phyloP scores from a whole-genome alignment of 345 rosid genomes.

The Melaleuca quinquenervia region DNA sequence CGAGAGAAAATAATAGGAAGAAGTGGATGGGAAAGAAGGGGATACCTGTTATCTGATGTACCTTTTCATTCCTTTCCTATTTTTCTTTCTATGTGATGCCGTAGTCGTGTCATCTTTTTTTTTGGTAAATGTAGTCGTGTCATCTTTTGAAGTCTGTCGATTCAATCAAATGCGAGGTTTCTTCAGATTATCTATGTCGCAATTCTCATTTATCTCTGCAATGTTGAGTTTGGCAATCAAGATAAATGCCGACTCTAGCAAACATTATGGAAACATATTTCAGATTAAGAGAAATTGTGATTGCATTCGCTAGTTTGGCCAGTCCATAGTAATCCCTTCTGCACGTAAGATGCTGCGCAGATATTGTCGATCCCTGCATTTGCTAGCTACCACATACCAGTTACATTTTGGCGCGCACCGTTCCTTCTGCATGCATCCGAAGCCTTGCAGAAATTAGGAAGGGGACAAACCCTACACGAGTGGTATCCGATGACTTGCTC shows the following conservation, averaged over 20 bases:
- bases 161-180: neutral
- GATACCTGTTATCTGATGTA: constrained; percentile 2
- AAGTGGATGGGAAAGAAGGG: constrained; percentile 53
- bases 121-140: neutral
- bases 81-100: neutral
- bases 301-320: neutral
- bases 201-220: neutral
- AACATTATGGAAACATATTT: neutral
- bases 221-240: neutral
- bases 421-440: neutral
- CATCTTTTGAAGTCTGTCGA: neutral
- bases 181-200: neutral
- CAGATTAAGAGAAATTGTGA: neutral
- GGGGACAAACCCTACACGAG: neutral
- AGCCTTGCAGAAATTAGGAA: neutral
- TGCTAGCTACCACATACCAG: neutral
- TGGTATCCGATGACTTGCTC: neutral
- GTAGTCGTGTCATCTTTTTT: neutral
- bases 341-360: too few relatives aligned
- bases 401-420: neutral
- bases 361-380: too few relatives aligned
- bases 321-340: neutral
- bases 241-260: too few relatives aligned
- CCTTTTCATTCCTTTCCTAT: neutral
- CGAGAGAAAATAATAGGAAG: constrained; percentile 41